Percentiles rank a stretch among this genome's conserved stretches.
Evolutionary conservation across 305 asterid species (phyloP).

Genomic region (Solanum chacoense): DNA sequence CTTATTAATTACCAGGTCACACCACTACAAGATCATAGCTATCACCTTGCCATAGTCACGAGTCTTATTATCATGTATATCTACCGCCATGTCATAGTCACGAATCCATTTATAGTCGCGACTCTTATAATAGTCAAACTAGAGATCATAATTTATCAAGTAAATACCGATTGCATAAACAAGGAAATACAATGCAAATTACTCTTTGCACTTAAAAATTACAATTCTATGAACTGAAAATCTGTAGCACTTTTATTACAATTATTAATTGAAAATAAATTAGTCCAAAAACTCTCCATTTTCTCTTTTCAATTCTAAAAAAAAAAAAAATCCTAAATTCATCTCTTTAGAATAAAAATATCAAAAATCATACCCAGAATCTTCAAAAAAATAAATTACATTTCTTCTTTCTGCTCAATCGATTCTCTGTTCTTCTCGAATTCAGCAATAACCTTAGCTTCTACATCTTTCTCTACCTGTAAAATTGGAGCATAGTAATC

Average conservation of each 20-base stretch:
- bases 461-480: slow-evolving; percentile 50
- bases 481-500: slow-evolving; percentile 58
- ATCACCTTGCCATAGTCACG: not conserved
- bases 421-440: slow-evolving; percentile 14
- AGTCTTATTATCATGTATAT: too few species aligned
- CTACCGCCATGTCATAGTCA: too few species aligned
- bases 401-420: not conserved
- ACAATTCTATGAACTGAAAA: not conserved
- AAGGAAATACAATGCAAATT: not conserved
- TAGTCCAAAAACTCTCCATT: not conserved
- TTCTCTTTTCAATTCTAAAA: not conserved
- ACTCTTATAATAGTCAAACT: not conserved
- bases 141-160: too few species aligned
- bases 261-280: not conserved
- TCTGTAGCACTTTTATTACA: not conserved
- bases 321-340: not conserved
- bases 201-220: not conserved
- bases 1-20: fast-evolving
- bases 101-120: not conserved
- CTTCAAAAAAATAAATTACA: not conserved
- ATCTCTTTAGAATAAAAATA: not conserved
- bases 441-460: slow-evolving; percentile 22
- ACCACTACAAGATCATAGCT: not conserved
- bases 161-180: not conserved
- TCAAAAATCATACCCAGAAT: not conserved